Evolutionary conservation across 75 land plant species (phyloP).

Genomic region (Picea sitchensis): DNA sequence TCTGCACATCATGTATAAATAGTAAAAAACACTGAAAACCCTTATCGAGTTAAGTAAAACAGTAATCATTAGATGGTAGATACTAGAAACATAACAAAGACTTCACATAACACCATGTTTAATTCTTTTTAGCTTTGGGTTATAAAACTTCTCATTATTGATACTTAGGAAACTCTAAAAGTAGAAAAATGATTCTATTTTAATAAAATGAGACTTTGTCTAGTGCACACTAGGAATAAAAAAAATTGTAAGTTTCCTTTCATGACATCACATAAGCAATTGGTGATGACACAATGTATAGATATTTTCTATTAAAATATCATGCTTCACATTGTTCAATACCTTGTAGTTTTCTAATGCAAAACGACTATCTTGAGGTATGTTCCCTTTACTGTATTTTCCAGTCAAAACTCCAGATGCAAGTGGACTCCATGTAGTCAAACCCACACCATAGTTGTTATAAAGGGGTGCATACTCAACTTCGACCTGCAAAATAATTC

Average conservation of each 20-base stretch:
- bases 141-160: too few species aligned
- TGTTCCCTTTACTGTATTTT: constrained; percentile 66
- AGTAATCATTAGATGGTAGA: background rate
- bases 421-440: constrained; percentile 98
- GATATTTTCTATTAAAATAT: too few species aligned
- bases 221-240: too few species aligned
- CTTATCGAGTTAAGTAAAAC: background rate
- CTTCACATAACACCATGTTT: too few species aligned
- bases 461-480: constrained; percentile 82
- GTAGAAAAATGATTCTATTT: too few species aligned
- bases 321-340: background rate
- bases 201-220: too few species aligned
- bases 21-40: background rate
- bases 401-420: constrained; percentile 98
- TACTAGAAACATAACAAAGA: background rate
- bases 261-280: background rate
- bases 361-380: constrained; percentile 90
- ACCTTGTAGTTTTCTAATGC: constrained; percentile 96
- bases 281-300: constrained; percentile 3
- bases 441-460: constrained; percentile 80
- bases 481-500: constrained; percentile 61
- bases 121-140: too few species aligned
- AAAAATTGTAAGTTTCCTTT: too few species aligned
- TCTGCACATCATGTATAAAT: constrained; percentile 30
- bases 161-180: too few species aligned